phyloP scores from a whole-genome alignment of 169 alveolate species.

The Cytauxzoon felis region DNA sequence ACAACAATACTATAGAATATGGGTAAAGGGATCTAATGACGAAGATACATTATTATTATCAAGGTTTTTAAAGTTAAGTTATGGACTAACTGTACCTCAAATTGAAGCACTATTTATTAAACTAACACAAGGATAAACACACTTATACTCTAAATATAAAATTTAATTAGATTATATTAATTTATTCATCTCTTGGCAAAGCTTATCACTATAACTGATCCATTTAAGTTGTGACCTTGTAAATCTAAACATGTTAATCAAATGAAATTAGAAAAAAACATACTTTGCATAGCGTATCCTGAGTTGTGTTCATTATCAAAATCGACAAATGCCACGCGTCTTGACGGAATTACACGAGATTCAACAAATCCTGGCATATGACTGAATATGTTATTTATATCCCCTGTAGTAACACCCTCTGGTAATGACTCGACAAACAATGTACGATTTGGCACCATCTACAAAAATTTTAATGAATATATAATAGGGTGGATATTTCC shows the following conservation, averaged over 20 bases:
- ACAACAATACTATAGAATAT: slow-evolving; percentile 4
- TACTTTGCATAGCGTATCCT: slow-evolving; percentile 71
- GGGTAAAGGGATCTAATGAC: slow-evolving; percentile 17
- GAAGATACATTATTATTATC: slow-evolving; percentile 9
- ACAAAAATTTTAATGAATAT: slow-evolving; percentile 1
- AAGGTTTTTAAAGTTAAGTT: slow-evolving; percentile 19
- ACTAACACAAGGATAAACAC: neutral
- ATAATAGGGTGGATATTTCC: neutral
- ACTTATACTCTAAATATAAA: neutral
- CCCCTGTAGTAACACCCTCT: slow-evolving; percentile 64
- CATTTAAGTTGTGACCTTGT: slow-evolving; percentile 47
- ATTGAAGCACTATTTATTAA: slow-evolving; percentile 38
- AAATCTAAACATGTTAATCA: slow-evolving; percentile 26
- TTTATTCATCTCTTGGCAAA: slow-evolving; percentile 21
- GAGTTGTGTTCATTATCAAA: slow-evolving; percentile 72
- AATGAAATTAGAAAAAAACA: too few species aligned
- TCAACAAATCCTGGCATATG: slow-evolving; percentile 71
- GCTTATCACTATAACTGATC: slow-evolving; percentile 18
- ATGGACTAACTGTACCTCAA: slow-evolving; percentile 27
- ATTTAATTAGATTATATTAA: neutral
- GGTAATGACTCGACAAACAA: slow-evolving; percentile 78
- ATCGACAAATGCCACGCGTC: slow-evolving; percentile 79
- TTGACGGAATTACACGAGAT: slow-evolving; percentile 73
- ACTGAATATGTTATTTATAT: slow-evolving; percentile 64
- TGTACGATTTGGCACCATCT: slow-evolving; percentile 60